phyloP scores from a whole-genome alignment of 345 rosid species.

The Microthlaspi erraticum region DNA sequence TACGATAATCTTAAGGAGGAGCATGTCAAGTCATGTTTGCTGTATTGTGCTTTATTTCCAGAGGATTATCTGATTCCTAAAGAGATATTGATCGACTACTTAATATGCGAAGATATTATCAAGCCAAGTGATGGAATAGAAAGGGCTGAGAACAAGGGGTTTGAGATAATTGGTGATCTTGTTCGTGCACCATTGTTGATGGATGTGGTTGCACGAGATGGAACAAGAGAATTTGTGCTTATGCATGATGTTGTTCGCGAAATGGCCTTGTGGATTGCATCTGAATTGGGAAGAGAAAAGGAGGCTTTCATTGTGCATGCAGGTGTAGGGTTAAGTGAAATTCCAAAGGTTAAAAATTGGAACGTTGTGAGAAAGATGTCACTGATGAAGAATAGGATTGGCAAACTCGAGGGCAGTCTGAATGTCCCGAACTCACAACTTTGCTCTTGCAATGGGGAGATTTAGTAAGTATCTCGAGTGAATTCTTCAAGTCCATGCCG shows the following conservation, averaged over 20 bases:
- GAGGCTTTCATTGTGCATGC: neutral
- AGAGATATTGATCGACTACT: conserved; percentile 34
- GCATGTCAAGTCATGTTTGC: conserved; percentile 39
- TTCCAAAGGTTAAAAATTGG: conserved; percentile 35
- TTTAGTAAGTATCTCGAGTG: conserved; percentile 15
- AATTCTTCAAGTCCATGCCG: conserved; percentile 43
- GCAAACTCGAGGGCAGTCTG: conserved; percentile 5
- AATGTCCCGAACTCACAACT: conserved; percentile 34
- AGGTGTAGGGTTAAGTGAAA: neutral
- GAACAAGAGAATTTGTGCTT: conserved; percentile 33
- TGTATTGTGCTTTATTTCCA: conserved; percentile 49
- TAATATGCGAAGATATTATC: conserved; percentile 39
- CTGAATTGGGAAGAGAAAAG: neutral
- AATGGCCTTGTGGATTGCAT: conserved; percentile 42
- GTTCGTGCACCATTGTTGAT: conserved; percentile 32
- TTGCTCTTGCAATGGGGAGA: conserved; percentile 18
- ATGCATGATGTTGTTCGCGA: conserved; percentile 53
- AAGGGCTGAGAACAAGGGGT: conserved; percentile 28
- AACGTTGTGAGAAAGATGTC: conserved; percentile 34
- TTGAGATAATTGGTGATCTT: conserved; percentile 36
- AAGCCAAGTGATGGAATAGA: conserved; percentile 22
- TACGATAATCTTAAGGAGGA: conserved; percentile 29
- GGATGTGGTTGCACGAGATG: conserved; percentile 31
- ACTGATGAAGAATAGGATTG: conserved; percentile 31
- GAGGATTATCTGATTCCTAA: conserved; percentile 27